Evolutionary conservation across 805 yeast genomes (phyloP), one percentile per base, ranked within the genome.

Genomic region (Spencermartinsiella europaea): DNA sequence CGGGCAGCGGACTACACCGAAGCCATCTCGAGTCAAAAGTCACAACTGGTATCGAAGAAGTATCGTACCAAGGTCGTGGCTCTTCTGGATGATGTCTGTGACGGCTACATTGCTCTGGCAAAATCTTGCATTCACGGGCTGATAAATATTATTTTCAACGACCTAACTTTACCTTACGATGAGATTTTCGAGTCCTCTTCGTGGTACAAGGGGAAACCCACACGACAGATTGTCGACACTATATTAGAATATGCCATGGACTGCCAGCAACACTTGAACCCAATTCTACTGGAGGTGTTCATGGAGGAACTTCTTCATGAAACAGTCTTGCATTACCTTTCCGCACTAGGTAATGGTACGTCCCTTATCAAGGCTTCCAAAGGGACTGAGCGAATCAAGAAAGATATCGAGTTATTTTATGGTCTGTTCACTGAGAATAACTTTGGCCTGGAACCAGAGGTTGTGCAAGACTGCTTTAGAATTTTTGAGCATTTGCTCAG

Each of bases 21-120:
- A 52, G 83, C 85, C 20, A 80, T 85, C 47, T 74, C 83, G 4
- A 78, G 77, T 41, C 74, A 83, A 48, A 75, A 83, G 55, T 76
- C 79, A 19, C 79, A 76, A n/a, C 71, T 79, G 58, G 84, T 87
- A 37, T 73, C 83, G 34, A 81, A 80, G 36, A 76, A 72, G 47
- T 84, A 85, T 64, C 72, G 74, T 45, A 73, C 73, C 15, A 74
- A 76, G 45, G 85, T 88, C 36, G 76, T 75, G 17, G 63, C 75
- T 2, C 71, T 75, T 12, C 69, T 85, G 46, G 80, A 77, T 44
- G 77, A 73, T 28, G 81, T 81, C n/a, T 77, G 83, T 46, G 95
- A 87, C 56, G 86, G 91, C 5, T 85, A 80, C 67, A 87, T 88
- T 4, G 80, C 78, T 49, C 79, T 86, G 25, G 85, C 88, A 21